Base-by-base conservation (phyloP, 345 rosid species). In the Anacardium occidentale region DNA sequence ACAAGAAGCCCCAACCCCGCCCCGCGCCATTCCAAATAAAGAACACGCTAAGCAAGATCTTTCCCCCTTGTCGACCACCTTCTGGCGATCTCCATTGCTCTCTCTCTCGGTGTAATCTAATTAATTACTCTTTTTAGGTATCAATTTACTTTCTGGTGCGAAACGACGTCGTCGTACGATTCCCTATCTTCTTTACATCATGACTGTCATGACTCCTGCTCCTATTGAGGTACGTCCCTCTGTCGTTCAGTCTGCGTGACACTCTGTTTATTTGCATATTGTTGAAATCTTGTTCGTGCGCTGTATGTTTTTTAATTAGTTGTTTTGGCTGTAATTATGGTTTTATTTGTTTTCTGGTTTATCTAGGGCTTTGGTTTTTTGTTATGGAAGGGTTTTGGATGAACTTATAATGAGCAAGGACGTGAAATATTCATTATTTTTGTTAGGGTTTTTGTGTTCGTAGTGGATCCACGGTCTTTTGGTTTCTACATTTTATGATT, bases 161-260 rank as follows among this genome's bases (percentile, higher is more conserved):
- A 2, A 45, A 20, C 58, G 54, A 52, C 59, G 62, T 64, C 24
- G 44, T 12, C 8, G 12, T n/a, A 50, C 40, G 29, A 47, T 62
- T 44, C 66, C 34, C 9, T 26, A 29, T 40, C 65, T 63, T 68
- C 70, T 37, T 37, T 37, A 25, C 61, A 68, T 51, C 78, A 89
- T 89, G 93, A 89, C 93, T 71, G 77, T 89, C 72, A 83, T 86
- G 85, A 80, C 88, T 11, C 87, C 90, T 40, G 86, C 90, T 61
- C 86, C 93, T 12, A 74, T 83, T 62, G 93, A 83, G 76, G 93
- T 89, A 83, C 60, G 74, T 63, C 51, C 24, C 0, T 37, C 42
- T 9, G 42, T 34, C 26, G 12, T 59, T 60, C 62, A 37, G 6
- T 70, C 50, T 20, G 18, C 65, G 58, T 64, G 71, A 66, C 64